A percentile compares a stretch with the other conserved stretches of the same genome.
These are phyloP conservation scores for Basidiobolus meristosporus DNA, from an alignment of 371 early-diverging fungal species.

Conservation along the genomic window DNA sequence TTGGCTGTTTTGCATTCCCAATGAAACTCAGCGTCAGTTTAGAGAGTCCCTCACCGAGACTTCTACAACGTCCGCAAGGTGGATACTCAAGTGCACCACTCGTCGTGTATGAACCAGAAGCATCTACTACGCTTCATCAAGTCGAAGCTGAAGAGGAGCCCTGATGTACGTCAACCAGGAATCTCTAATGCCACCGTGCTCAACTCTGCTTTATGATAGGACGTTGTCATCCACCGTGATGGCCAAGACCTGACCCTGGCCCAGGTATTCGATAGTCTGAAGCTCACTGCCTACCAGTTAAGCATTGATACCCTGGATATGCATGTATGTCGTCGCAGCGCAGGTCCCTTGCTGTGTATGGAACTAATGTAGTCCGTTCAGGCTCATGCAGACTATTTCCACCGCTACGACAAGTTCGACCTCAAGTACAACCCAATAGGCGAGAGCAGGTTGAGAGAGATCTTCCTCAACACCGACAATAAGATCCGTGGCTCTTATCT, in stretches of 20 bases:
- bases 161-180: constrained; percentile 30
- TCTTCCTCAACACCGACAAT: constrained; percentile 94
- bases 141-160: constrained; percentile 69
- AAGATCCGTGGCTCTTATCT: constrained; percentile 78
- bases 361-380: no score
- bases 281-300: constrained; percentile 90
- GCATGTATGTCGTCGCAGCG: no score
- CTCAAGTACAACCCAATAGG: constrained; percentile 94
- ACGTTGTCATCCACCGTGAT: constrained; percentile 58
- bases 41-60: constrained; percentile 85
- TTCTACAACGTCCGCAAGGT: constrained; percentile 98
- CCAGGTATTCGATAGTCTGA: constrained; percentile 82
- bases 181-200: background rate
- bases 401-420: constrained; percentile 96
- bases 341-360: no score
- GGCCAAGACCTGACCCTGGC: constrained; percentile 46
- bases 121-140: constrained; percentile 96
- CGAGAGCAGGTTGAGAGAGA: constrained; percentile 45
- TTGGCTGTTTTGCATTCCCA: no score
- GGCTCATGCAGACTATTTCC: constrained; percentile 69
- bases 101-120: constrained; percentile 97
- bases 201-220: constrained; percentile 9
- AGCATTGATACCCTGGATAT: constrained; percentile 95
- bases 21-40: background rate
- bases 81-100: constrained; percentile 96